Base-by-base conservation (phyloP, 1,284 basidiomycete genomes). In the Malassezia nana region DNA sequence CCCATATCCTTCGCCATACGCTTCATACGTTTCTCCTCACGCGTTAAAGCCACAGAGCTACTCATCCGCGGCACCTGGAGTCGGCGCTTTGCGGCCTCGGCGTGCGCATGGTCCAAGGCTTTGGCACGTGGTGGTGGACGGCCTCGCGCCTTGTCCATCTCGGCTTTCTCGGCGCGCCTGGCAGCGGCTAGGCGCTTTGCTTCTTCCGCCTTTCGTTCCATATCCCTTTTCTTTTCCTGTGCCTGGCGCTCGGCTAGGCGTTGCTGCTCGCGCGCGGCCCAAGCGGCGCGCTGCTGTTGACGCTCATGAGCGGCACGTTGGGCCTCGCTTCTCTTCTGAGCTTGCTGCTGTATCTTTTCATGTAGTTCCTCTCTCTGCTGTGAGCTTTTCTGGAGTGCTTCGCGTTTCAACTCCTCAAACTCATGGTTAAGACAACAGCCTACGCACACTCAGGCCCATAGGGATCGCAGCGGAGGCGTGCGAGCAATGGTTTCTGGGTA, bases 21-120 rank as follows among this genome's bases (percentile, higher is more conserved):
- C 22, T 50, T 39, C 49, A 46, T 50, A 18, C 54, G 48, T 24
- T 56, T 56, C 18, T 56, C 54, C 15, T 56, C 54, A 24, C 54
- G 54, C 16, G 54, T 56, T 16, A 56, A 49, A n/a, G 47, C 30
- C 13, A 26, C 33, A 8, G 24, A 32, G 9, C 30, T 32, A 8
- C 20, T 20, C 6, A 8, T 12, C 6, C 39, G 24, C 35, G 18
- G 39, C 8, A 46, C 32, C 28, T 51, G 48, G 3, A 49, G 31
- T 15, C 54, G 48, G 16, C 47, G 42, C 33, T 42, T n/a, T 18
- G 18, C 47, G 12, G 53, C 46, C 12, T 33, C 25, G 2, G 29
- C 24, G 24, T 48, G 44, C 16, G 53, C 54, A n/a, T 56, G 50
- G 5, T 51, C 43, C 8, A 56, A 38, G 4, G 54, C 54, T 3